Evolutionary conservation across 345 rosid species (phyloP).

Genomic region (Raphanus raphanistrum): DNA sequence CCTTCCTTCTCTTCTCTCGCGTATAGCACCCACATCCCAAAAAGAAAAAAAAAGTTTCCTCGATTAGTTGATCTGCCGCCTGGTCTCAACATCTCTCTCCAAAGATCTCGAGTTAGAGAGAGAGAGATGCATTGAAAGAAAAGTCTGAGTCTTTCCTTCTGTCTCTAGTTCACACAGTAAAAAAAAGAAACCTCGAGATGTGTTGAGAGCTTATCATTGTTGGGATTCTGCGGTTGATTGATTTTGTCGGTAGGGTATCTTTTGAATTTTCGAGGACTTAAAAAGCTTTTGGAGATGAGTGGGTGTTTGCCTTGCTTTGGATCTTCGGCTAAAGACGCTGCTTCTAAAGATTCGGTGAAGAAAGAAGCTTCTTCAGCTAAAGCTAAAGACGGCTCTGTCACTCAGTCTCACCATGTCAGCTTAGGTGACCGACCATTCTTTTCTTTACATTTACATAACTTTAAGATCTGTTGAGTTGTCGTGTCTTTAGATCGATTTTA

Average conservation of each 20-base stretch:
- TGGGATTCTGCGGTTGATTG: slow-evolving; percentile 42
- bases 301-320: slow-evolving; percentile 98
- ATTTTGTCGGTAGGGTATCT: slow-evolving; percentile 45
- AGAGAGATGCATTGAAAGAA: slow-evolving; percentile 36
- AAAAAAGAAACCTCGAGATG: slow-evolving; percentile 26
- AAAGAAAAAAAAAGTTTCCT: slow-evolving; percentile 38
- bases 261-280: slow-evolving; percentile 45
- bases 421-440: slow-evolving; percentile 51
- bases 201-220: slow-evolving; percentile 32
- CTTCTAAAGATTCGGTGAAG: slow-evolving; percentile 60
- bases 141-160: slow-evolving; percentile 23
- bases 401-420: slow-evolving; percentile 71
- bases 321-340: slow-evolving; percentile 72
- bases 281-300: slow-evolving; percentile 56
- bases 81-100: slow-evolving; percentile 63
- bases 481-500: slow-evolving; percentile 25
- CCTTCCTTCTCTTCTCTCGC: slow-evolving; percentile 40
- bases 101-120: slow-evolving; percentile 49
- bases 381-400: slow-evolving; percentile 73
- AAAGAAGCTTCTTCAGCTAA: slow-evolving; percentile 75
- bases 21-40: slow-evolving; percentile 35
- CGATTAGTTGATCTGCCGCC: slow-evolving; percentile 85
- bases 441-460: not conserved
- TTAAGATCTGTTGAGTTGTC: slow-evolving; percentile 43
- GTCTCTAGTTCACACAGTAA: slow-evolving; percentile 24